These are phyloP conservation scores for Aspergillus sp. DNA, from an alignment of 2,329 filamentous ascomycete genomes.

Conservation along the genomic window DNA sequence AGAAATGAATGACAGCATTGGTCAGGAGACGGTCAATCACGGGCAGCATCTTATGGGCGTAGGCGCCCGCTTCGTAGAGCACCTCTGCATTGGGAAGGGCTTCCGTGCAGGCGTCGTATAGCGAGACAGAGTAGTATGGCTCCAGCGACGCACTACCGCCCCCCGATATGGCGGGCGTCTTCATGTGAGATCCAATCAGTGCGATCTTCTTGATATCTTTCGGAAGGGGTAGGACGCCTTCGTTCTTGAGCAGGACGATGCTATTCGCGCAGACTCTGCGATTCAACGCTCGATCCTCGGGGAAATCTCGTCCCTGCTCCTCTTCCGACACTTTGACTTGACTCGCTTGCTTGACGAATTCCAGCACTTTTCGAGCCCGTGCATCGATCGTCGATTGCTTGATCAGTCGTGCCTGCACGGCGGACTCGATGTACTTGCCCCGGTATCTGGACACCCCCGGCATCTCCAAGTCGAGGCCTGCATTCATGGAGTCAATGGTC, in stretches of 20 bases:
- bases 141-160: constrained; percentile 35
- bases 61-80: constrained; percentile 20
- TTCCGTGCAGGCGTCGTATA: constrained; percentile 30
- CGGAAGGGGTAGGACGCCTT: constrained; percentile 19
- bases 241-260: constrained; percentile 23
- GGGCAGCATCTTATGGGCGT: constrained; percentile 34
- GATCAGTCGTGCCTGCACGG: constrained; percentile 28
- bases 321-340: constrained; percentile 10
- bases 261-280: constrained; percentile 13
- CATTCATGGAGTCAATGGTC: constrained; percentile 19
- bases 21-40: constrained; percentile 26
- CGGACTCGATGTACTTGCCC: constrained; percentile 35
- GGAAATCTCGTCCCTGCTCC: constrained; percentile 12
- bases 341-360: constrained; percentile 27
- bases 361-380: constrained; percentile 31
- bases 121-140: constrained; percentile 31
- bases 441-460: constrained; percentile 19
- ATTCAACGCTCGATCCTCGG: constrained; percentile 18
- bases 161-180: constrained; percentile 33
- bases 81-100: constrained; percentile 12
- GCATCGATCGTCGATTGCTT: constrained; percentile 25
- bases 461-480: constrained; percentile 28
- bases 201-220: constrained; percentile 13
- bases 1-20: constrained; percentile 25
- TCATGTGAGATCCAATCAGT: constrained; percentile 35